Evolutionary conservation across 1,284 basidiomycete genomes (phyloP).

Genomic region (Sanghuangporus weigelae): DNA sequence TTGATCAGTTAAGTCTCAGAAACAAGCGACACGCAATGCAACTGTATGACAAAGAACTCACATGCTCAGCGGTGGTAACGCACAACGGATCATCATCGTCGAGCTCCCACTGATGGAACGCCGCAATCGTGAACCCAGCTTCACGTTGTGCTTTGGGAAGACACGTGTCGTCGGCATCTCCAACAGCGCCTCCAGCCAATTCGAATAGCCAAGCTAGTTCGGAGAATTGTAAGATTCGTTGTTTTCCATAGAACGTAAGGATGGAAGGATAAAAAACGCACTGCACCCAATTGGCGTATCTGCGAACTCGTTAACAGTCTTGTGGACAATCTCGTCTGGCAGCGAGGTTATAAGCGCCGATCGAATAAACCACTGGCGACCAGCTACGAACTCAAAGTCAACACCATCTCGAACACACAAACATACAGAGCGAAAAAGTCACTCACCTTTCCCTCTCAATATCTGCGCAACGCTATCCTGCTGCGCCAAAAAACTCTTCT

Average conservation of each 20-base stretch:
- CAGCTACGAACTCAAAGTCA: constrained; percentile 37
- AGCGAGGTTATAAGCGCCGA: constrained; percentile 74
- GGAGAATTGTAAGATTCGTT: constrained; percentile 6
- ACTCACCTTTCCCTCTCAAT: constrained; percentile 68
- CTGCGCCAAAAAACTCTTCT: constrained; percentile 83
- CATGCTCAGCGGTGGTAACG: constrained; percentile 74
- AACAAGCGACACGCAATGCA: background rate
- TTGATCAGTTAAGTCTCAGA: background rate
- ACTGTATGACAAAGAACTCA: constrained; percentile 27
- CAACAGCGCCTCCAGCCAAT: constrained; percentile 77
- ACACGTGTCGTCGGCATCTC: constrained; percentile 68
- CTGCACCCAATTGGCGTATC: constrained; percentile 83
- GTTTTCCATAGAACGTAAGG: background rate
- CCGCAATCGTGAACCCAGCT: constrained; percentile 80
- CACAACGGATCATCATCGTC: constrained; percentile 74
- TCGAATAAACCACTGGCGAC: constrained; percentile 86
- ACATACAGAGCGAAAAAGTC: background rate
- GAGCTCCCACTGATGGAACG: constrained; percentile 90
- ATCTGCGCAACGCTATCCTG: constrained; percentile 90
- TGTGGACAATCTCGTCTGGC: constrained; percentile 80
- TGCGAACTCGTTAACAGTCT: constrained; percentile 77
- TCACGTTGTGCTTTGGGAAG: constrained; percentile 73
- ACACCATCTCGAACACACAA: background rate
- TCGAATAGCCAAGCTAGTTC: constrained; percentile 83
- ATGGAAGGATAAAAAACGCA: constrained; percentile 36